These are phyloP conservation scores for Aspergillus nanangensis DNA, from an alignment of 495 filamentous ascomycete species.

Conservation along the genomic window DNA sequence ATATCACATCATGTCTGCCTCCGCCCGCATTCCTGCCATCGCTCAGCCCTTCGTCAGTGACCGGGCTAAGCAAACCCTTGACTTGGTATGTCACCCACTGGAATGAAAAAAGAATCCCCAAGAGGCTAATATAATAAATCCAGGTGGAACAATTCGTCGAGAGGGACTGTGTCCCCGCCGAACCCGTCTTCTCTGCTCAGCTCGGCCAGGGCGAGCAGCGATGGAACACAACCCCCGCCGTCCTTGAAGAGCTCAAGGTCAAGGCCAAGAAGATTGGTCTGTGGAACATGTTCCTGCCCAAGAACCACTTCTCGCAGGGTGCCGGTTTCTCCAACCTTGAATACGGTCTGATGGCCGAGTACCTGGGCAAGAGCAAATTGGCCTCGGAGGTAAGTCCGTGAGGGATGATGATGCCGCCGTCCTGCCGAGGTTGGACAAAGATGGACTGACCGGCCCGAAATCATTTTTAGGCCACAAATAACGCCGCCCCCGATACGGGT, in stretches of 20 bases:
- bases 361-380: constrained; percentile 71
- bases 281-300: constrained; percentile 98
- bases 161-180: constrained; percentile 88
- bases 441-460: no score
- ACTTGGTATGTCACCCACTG: constrained; percentile 47
- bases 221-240: constrained; percentile 71
- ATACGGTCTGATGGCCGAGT: constrained; percentile 90
- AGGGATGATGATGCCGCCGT: no score
- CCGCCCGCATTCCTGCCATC: constrained; percentile 61
- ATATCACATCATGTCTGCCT: constrained; percentile 48
- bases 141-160: constrained; percentile 94
- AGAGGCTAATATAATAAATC: constrained; percentile 14
- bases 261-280: constrained; percentile 81
- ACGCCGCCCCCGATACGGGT: constrained; percentile 85
- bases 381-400: constrained; percentile 60
- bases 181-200: constrained; percentile 72
- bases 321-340: constrained; percentile 89
- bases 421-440: no score
- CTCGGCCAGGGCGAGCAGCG: constrained; percentile 68
- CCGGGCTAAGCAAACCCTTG: constrained; percentile 68
- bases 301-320: constrained; percentile 89
- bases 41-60: constrained; percentile 71
- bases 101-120: no score
- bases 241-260: constrained; percentile 85
- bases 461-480: constrained; percentile 86